Base-by-base conservation (phyloP, 192 early-diverging fungal genomes). In the Glomus cerebriforme region DNA sequence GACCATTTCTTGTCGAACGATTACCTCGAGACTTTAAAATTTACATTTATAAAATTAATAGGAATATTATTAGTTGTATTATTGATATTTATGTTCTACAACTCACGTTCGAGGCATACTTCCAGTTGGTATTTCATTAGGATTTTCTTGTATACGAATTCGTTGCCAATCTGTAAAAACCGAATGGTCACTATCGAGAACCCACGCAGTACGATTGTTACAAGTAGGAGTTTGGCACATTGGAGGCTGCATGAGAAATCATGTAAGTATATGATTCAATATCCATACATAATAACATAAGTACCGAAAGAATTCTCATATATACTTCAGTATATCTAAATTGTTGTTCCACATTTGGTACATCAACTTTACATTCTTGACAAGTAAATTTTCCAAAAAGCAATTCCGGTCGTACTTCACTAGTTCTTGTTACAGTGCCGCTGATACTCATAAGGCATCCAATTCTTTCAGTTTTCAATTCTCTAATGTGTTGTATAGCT, bases 161-260 rank as follows among this genome's bases (percentile, higher is more conserved):
- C 96, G 91, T 88, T 99, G 98, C 98, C 98, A 99, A 86, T 99
- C 98, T 39, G 91, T 90, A 84, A 98, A 99, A 79, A 90, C 91
- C 83, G 92, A 94, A 79, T 92, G 90, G 81, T 94, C 95, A 26
- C 95, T 89, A 65, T 92, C 84, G 27, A 98, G 83, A 63, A 89
- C 89, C 92, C 97, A 99, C 43, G 88, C 81, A 12, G 83, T 86
- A 59, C 93, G 86, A 84, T 97, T 97, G 60, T 90, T 87, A 86
- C 97, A 98, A 35, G 88, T 88, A 19, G 89, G 87, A 79, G 93
- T 95, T 68, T 90, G 90, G 81, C 97, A 98, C 67, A 94, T 88
- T 15, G 88, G 89, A 13, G 97, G 97, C 92, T 95, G 73, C 58
- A 39, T 27, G 45, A 22, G 37, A 17, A 65, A 9, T 54, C 12